Percentiles rank a stretch among this genome's conserved stretches.
These are phyloP conservation scores for Fusarium sp. DNA, from an alignment of 2,329 filamentous ascomycete species.

Conservation along the genomic window DNA sequence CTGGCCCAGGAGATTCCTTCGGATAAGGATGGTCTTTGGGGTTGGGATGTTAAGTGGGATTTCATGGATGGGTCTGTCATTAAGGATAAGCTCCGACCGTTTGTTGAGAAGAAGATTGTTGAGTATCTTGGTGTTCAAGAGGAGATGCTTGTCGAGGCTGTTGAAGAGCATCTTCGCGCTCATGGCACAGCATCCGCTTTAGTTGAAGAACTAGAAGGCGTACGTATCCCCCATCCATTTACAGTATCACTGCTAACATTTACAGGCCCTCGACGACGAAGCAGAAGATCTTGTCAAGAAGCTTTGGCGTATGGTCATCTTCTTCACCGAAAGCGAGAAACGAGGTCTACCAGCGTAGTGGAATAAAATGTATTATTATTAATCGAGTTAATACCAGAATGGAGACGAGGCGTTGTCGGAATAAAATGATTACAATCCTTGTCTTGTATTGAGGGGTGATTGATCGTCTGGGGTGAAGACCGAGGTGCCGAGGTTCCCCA, in stretches of 20 bases:
- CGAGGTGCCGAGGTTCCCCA: slow-evolving; percentile 50
- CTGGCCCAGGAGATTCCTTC: slow-evolving; percentile 91
- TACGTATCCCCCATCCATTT: slow-evolving; percentile 66
- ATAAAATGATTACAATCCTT: slow-evolving; percentile 12
- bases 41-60: slow-evolving; percentile 94
- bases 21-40: slow-evolving; percentile 87
- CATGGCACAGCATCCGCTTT: slow-evolving; percentile 81
- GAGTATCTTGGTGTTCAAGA: slow-evolving; percentile 97
- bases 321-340: slow-evolving; percentile 96
- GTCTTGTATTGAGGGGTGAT: slow-evolving; percentile 24
- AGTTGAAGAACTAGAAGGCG: slow-evolving; percentile 85
- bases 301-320: slow-evolving; percentile 98
- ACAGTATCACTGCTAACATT: slow-evolving; percentile 14
- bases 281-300: slow-evolving; percentile 95
- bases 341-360: slow-evolving; percentile 77
- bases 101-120: slow-evolving; percentile 98
- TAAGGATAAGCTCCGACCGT: slow-evolving; percentile 87
- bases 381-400: slow-evolving; percentile 31
- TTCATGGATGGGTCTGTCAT: slow-evolving; percentile 85
- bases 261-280: slow-evolving; percentile 89
- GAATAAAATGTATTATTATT: slow-evolving; percentile 36
- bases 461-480: slow-evolving; percentile 24
- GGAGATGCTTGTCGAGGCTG: slow-evolving; percentile 91
- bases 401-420: slow-evolving; percentile 22
- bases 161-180: slow-evolving; percentile 85